Conservation (phyloP, 1,284 basidiomycete genomes). For the Sphagnurus paluster region DNA sequence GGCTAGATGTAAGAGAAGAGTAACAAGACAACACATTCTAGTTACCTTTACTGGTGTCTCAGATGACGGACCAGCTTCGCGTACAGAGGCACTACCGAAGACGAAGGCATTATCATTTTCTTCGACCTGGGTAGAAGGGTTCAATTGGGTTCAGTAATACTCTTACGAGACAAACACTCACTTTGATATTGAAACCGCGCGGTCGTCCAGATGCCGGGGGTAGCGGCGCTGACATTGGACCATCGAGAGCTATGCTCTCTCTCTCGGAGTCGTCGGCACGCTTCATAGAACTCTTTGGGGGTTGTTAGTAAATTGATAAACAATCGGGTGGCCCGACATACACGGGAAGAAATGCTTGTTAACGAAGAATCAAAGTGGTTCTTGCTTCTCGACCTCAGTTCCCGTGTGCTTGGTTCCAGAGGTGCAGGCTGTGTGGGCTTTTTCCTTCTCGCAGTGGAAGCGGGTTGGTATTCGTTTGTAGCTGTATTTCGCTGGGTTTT, state of each 20-base stretch:
- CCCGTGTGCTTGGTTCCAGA: constrained; percentile 34
- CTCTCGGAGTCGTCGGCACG: constrained; percentile 24
- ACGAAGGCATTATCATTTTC: constrained; percentile 30
- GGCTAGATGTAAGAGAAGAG: background rate
- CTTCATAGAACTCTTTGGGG: constrained; percentile 23
- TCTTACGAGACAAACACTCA: constrained; percentile 9
- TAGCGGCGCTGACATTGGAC: constrained; percentile 15
- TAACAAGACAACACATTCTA: background rate
- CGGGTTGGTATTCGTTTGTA: constrained; percentile 25
- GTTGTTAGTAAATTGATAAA: constrained; percentile 2
- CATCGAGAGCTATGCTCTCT: constrained; percentile 19
- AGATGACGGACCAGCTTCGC: constrained; percentile 24
- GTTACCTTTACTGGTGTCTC: constrained; percentile 17
- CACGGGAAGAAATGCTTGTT: constrained; percentile 32
- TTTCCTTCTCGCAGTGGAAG: constrained; percentile 34
- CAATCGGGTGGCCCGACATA: constrained; percentile 10
- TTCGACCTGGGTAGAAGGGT: constrained; percentile 35
- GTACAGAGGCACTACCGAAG: constrained; percentile 22
- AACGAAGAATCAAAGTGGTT: constrained; percentile 31
- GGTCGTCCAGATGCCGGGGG: constrained; percentile 17
- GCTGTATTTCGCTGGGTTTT: constrained; percentile 14
- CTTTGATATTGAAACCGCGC: constrained; percentile 34
- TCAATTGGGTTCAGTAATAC: constrained; percentile 3
- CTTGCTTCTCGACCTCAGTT: constrained; percentile 40
- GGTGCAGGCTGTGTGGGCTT: constrained; percentile 27